Base-by-base conservation (phyloP, 805 yeast genomes). In the Ogataea siamensis region DNA sequence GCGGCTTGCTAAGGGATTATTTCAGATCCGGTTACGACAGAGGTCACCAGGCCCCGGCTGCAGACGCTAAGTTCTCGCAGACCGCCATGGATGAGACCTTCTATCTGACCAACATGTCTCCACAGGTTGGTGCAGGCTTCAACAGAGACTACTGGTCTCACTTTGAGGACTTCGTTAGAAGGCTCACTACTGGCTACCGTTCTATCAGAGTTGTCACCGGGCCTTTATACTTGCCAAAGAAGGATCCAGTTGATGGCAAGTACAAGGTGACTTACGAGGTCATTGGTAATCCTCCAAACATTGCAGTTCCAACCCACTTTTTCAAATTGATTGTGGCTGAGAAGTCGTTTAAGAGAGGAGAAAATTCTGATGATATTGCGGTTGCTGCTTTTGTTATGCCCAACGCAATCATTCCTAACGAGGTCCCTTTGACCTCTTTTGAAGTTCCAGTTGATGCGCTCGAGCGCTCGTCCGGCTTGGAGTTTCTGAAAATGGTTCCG, bases 81-180 rank as follows among this genome's bases (percentile, higher is more conserved):
- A 51, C 59, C 13, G 97, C 97, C 13, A 91, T 93, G 98, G 83
- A 93, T 62, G 95, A 91, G 60, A 93, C 99, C 0, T 93, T 93
- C 55, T 77, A 69, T 47, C 67, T 93, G 51, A 82, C 95, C 5
- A 93, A 93, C 62, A 91, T 93, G 73, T 77, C 94, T 6, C 99
- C 99, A 1, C 99, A 93, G 61, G 96, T 93, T 3, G 99, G 99
- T 3, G 95, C 83, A 5, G 99, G 99, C 0, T 93, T 93, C 68
- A 93, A 93, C 64, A 73, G 99, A 52, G 98, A 93, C 59, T 84
- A 93, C 60, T 93, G 99, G 99, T 95, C 98, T 0, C 96, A 88
- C 60, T 78, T 93, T 43, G 99, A 93, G 62, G 84, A 85, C 54
- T 93, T 93, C 58, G 78, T 82, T 31, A 73, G 99, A 46, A 71